Evolutionary conservation across 2,329 filamentous ascomycete species (phyloP), one percentile per base, ranked within the genome.

Genomic region (Tolypocladium guangdongense): DNA sequence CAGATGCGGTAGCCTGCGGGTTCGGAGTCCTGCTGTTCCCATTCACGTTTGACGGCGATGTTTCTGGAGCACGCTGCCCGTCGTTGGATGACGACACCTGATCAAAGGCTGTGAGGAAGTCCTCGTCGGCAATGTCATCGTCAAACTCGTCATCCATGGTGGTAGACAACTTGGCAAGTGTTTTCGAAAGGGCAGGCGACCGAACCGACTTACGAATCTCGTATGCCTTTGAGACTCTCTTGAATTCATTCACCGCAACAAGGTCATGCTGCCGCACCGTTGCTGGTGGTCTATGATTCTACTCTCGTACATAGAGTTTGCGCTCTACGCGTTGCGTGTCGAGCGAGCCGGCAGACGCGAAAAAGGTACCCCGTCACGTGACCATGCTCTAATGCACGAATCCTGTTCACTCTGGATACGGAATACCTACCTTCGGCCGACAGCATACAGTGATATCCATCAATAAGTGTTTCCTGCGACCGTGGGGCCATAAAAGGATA

Each of bases 91-190:
- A 65, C 58, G 67, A 68, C 5, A 68, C 68, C 57, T 83, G 78
- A 38, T 78, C 82, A 24, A 83, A 74, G 7, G 78, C 83, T 37
- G 77, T 71, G 46, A 87, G 73, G 55, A 88, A 70, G 58, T 86
- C 84, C 61, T 85, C 84, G 56, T 88, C 84, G 51, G 80, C 77
- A 51, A 86, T 76, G 57, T 79, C 78, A 56, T 82, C 82, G 55
- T 82, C 82, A 62, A 82, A 86, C 47, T 84, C 81, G 58, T 86
- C 81, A 55, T 80, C 75, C 78, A 80, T 80, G 47, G 47, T 60
- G 27, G 18, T 18, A 6, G 27, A 20, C 27, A 27, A 12, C 43
- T 20, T 46, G 43, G 10, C 24, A 2, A 33, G 14, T 46, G 16
- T 5, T 36, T 43, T 45, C 18, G 27, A 20, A 45, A 6, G 11